Percentiles rank a stretch among this genome's conserved stretches.
Conservation (phyloP, 1,139 yeast species). For the Waltiozyma sp. region DNA sequence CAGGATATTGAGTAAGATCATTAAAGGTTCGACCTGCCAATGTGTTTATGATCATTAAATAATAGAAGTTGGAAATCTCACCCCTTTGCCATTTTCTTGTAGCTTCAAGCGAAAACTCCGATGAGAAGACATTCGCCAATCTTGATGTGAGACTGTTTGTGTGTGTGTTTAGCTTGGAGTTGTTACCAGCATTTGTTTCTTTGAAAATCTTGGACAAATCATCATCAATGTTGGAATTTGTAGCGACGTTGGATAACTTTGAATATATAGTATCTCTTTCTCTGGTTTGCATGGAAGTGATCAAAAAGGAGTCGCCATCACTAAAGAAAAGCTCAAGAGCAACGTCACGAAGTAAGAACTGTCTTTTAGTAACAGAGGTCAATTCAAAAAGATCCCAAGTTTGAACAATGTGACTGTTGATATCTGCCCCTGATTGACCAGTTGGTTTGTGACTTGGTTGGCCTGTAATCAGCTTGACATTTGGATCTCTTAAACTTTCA, state of each 20-base stretch:
- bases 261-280: slow-evolving; percentile 47
- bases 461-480: slow-evolving; percentile 45
- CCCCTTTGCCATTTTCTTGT: slow-evolving; percentile 68
- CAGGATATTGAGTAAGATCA: slow-evolving; percentile 81
- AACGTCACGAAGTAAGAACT: slow-evolving; percentile 64
- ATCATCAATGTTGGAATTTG: slow-evolving; percentile 33
- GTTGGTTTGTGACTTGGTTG: slow-evolving; percentile 16
- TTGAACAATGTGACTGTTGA: slow-evolving; percentile 34
- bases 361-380: slow-evolving; percentile 58
- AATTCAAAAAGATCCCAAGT: slow-evolving; percentile 48
- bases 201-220: slow-evolving; percentile 43
- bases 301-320: slow-evolving; percentile 56
- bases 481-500: slow-evolving; percentile 47
- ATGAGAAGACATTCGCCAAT: slow-evolving; percentile 30
- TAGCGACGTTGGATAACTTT: slow-evolving; percentile 34
- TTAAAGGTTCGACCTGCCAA: slow-evolving; percentile 81
- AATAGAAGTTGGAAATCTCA: slow-evolving; percentile 69
- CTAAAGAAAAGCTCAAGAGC: slow-evolving; percentile 68
- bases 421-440: slow-evolving; percentile 9
- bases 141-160: slow-evolving; percentile 23
- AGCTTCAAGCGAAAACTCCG: slow-evolving; percentile 32
- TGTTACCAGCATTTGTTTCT: slow-evolving; percentile 25
- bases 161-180: slow-evolving; percentile 12
- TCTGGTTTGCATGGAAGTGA: slow-evolving; percentile 41
- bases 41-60: slow-evolving; percentile 67